phyloP scores from a whole-genome alignment of 139 green algal species.

The Mesostigma viride region DNA sequence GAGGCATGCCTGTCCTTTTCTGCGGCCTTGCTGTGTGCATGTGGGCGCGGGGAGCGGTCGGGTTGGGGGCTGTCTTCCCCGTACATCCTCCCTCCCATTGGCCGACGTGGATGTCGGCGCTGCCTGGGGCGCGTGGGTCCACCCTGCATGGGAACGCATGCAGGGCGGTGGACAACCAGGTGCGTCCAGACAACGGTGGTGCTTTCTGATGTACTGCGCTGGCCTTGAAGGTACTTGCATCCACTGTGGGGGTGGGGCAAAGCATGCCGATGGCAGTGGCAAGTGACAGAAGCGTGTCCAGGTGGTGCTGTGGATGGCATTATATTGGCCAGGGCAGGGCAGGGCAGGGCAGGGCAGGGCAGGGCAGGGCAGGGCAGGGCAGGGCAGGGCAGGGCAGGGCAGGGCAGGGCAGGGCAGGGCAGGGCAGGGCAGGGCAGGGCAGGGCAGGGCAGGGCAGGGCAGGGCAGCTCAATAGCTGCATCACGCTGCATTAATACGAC shows the following conservation, averaged over 20 bases:
- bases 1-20: no score
- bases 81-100: neutral
- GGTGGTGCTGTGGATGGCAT: neutral
- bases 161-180: conserved; percentile 73
- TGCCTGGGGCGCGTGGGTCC: neutral
- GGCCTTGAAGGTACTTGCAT: neutral
- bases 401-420: no score
- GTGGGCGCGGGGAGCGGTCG: neutral
- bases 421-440: no score
- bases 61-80: neutral
- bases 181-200: neutral
- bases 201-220: neutral
- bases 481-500: no score
- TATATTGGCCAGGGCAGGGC: no score
- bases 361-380: no score
- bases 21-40: neutral
- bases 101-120: neutral
- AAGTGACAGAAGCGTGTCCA: neutral
- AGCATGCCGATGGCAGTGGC: conserved; percentile 4
- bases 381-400: no score
- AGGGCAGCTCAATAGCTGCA: no score
- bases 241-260: neutral
- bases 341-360: no score
- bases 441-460: no score
- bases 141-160: neutral